phyloP scores from a whole-genome alignment of 2,329 filamentous ascomycete species.

The Botrytis tulipae region DNA sequence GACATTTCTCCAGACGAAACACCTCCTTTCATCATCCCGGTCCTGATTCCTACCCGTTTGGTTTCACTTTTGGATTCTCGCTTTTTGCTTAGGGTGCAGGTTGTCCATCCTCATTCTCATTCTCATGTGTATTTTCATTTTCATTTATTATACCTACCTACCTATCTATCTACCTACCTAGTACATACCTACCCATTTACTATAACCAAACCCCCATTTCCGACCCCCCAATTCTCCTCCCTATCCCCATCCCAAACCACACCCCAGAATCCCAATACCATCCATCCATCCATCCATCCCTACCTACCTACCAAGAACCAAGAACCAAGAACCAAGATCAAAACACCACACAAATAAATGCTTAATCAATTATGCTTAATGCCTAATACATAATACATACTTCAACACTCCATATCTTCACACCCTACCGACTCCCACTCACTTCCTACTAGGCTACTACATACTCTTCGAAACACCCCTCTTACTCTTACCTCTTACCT shows the following conservation, averaged over 20 bases:
- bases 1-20: constrained; percentile 3
- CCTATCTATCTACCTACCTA: too few species aligned
- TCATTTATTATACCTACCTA: neutral
- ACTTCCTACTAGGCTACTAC: too few species aligned
- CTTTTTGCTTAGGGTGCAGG: neutral
- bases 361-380: neutral
- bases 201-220: too few species aligned
- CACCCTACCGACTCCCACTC: too few species aligned
- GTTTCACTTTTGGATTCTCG: neutral
- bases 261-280: too few species aligned
- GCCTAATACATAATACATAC: neutral
- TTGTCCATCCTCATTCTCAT: neutral
- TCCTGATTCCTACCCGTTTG: neutral
- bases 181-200: too few species aligned
- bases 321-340: neutral
- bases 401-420: neutral
- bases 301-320: neutral
- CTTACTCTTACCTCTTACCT: neutral
- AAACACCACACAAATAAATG: neutral
- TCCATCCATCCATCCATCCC: too few species aligned
- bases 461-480: too few species aligned
- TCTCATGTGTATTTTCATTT: too few species aligned
- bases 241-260: too few species aligned
- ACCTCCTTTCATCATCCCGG: neutral
- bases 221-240: too few species aligned